A percentile compares a stretch with the other conserved stretches of the same genome.
Conservation (phyloP, 441 rosid species). For the Cnidoscolus chayamansa region DNA sequence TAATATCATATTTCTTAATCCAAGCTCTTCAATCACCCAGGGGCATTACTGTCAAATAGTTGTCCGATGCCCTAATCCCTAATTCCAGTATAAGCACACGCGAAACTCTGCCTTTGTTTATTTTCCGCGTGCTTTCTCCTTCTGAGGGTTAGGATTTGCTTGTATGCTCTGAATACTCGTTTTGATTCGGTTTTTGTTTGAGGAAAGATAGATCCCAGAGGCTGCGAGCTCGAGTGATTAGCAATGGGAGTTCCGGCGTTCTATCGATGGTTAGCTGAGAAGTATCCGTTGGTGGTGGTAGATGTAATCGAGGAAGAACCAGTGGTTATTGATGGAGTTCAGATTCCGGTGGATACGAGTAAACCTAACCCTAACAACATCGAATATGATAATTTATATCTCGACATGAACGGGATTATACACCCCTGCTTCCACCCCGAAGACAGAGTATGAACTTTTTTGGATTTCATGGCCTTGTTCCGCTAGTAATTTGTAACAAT, state of each 20-base stretch:
- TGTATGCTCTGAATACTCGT: not conserved
- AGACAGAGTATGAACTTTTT: conserved; percentile 51
- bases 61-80: not conserved
- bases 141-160: conserved; percentile 21
- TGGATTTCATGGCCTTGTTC: not conserved
- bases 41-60: not conserved
- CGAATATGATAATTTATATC: conserved; percentile 81
- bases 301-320: conserved; percentile 77
- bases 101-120: not conserved
- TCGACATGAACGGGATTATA: conserved; percentile 90
- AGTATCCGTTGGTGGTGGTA: conserved; percentile 67
- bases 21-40: not conserved
- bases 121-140: not conserved
- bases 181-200: not conserved
- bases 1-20: not conserved
- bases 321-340: conserved; percentile 61
- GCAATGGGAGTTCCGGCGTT: conserved; percentile 86
- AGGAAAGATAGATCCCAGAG: not conserved
- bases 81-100: not conserved
- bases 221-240: conserved; percentile 15
- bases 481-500: not conserved
- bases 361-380: conserved; percentile 67
- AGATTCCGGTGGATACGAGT: conserved; percentile 81
- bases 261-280: conserved; percentile 87
- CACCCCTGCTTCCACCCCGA: conserved; percentile 97